A percentile compares a stretch with the other conserved stretches of the same genome.
These are phyloP conservation scores for Ceratobasidium sp. DNA, from an alignment of 1,284 basidiomycete genomes.

Conservation along the genomic window DNA sequence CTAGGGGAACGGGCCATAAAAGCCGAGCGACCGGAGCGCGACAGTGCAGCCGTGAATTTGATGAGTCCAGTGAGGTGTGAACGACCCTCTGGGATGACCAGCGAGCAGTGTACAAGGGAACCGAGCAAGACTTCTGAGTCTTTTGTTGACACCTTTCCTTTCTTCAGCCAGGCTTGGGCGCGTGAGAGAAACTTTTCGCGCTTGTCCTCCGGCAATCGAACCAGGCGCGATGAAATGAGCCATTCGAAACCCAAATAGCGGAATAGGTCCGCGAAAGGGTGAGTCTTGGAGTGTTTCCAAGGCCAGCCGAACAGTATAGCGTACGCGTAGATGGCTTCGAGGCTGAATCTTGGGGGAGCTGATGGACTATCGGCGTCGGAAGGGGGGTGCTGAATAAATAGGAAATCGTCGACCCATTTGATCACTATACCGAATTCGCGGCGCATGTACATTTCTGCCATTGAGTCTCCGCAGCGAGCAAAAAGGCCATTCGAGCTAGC, in stretches of 20 bases:
- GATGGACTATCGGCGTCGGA: background rate
- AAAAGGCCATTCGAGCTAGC: slow-evolving; percentile 55
- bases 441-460: slow-evolving; percentile 54
- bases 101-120: slow-evolving; percentile 32
- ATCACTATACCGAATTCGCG: slow-evolving; percentile 58
- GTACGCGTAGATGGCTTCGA: slow-evolving; percentile 60
- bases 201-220: slow-evolving; percentile 11
- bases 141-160: background rate
- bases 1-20: background rate
- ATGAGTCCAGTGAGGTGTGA: slow-evolving; percentile 3
- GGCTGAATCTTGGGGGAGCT: background rate
- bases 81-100: slow-evolving; percentile 15
- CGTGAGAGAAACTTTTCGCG: slow-evolving; percentile 21
- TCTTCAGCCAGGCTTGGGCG: background rate
- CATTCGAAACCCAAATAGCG: slow-evolving; percentile 36
- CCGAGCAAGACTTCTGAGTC: slow-evolving; percentile 15
- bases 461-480: slow-evolving; percentile 55
- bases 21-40: background rate
- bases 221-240: slow-evolving; percentile 26
- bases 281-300: slow-evolving; percentile 24
- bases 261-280: slow-evolving; percentile 25
- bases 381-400: slow-evolving; percentile 56
- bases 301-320: slow-evolving; percentile 51
- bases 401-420: slow-evolving; percentile 62
- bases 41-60: background rate